These are phyloP conservation scores for Claviceps capensis DNA, from an alignment of 2,329 filamentous ascomycete species.

Conservation along the genomic window DNA sequence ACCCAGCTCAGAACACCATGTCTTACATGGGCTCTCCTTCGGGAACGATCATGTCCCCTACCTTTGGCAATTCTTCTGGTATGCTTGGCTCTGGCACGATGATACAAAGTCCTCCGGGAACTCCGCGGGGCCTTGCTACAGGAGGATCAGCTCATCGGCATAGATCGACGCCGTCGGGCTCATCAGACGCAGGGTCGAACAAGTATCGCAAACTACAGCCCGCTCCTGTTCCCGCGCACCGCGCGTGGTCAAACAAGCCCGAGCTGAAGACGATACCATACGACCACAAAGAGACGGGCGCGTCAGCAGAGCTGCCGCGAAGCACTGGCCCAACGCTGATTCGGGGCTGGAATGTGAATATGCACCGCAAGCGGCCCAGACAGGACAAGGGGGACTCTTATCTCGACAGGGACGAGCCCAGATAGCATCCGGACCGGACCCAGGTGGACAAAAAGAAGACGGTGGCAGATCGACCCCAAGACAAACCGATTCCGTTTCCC, in stretches of 20 bases:
- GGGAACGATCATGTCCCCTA: slow-evolving; percentile 20
- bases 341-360: slow-evolving; percentile 40
- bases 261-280: slow-evolving; percentile 47
- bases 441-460: slow-evolving; percentile 9
- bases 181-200: slow-evolving; percentile 22
- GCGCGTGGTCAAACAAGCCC: slow-evolving; percentile 30
- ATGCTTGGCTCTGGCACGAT: slow-evolving; percentile 17
- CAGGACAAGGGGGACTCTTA: slow-evolving; percentile 18
- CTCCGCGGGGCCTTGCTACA: slow-evolving; percentile 15
- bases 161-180: slow-evolving; percentile 24
- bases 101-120: slow-evolving; percentile 23
- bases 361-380: slow-evolving; percentile 23
- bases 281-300: slow-evolving; percentile 44
- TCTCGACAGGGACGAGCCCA: slow-evolving; percentile 24
- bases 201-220: slow-evolving; percentile 47
- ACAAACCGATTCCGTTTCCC: slow-evolving; percentile 1
- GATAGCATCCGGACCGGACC: slow-evolving; percentile 21
- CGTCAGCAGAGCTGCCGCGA: slow-evolving; percentile 37
- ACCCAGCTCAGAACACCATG: slow-evolving; percentile 16
- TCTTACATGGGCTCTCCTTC: slow-evolving; percentile 22
- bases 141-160: slow-evolving; percentile 19
- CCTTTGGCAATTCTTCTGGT: slow-evolving; percentile 19
- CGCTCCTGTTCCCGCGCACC: slow-evolving; percentile 39
- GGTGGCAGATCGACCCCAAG: background rate
- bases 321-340: slow-evolving; percentile 42